phyloP scores from a whole-genome alignment of 208 protist genomes.

The Crithidia sp. region DNA sequence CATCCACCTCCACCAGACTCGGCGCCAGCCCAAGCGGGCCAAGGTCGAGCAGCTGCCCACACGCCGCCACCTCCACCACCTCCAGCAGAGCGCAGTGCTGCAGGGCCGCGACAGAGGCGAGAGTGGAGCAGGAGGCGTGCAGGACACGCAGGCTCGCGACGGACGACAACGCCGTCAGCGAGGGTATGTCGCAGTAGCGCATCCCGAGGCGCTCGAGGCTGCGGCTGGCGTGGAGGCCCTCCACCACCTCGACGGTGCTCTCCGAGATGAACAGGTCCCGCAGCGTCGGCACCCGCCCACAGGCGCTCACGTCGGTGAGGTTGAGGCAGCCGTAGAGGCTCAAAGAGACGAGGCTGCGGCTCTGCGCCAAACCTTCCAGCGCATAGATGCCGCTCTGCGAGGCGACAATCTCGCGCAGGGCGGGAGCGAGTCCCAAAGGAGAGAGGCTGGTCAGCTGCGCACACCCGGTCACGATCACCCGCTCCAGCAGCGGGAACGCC shows the following conservation, averaged over 20 bases:
- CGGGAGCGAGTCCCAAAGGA: conserved; percentile 10
- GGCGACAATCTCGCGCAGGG: conserved; percentile 20
- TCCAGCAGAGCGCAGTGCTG: conserved; percentile 10
- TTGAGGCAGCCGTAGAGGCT: conserved; percentile 31
- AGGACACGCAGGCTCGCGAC: conserved; percentile 21
- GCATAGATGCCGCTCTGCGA: conserved; percentile 36
- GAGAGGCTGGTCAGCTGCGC: conserved; percentile 22
- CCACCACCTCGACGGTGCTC: conserved; percentile 29
- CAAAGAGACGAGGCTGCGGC: conserved; percentile 24
- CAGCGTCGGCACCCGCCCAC: conserved; percentile 28
- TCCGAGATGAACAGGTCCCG: conserved; percentile 31
- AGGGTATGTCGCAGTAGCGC: conserved; percentile 29
- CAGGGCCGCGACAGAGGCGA: conserved; percentile 24
- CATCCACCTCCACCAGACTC: conserved; percentile 13
- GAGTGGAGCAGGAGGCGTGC: conserved; percentile 25
- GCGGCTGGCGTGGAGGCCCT: conserved; percentile 26
- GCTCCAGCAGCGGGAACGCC: conserved; percentile 20
- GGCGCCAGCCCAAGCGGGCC: conserved; percentile 21
- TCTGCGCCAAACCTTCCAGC: conserved; percentile 23
- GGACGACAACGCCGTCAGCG: conserved; percentile 4
- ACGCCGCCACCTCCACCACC: conserved; percentile 22
- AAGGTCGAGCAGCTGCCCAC: conserved; percentile 23
- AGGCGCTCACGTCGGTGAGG: conserved; percentile 28
- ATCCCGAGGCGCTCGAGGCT: conserved; percentile 18
- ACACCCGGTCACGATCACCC: conserved; percentile 13